Evolutionary conservation across 441 rosid species (phyloP), one percentile per base, ranked within the genome.

Genomic region (Populus hybrid): DNA sequence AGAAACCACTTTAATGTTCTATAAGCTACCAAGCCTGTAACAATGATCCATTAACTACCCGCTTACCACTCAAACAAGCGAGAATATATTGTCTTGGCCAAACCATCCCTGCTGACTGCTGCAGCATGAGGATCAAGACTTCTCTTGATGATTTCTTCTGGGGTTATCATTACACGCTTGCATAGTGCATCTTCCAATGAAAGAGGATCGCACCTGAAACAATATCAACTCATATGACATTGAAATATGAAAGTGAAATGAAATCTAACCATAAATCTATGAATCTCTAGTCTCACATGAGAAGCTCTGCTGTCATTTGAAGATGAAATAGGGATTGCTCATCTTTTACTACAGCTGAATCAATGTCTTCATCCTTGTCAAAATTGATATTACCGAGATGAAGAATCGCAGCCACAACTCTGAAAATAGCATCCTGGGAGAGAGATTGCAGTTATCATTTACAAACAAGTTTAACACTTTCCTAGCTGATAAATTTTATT

Each of bases 51-150:
- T 67, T 76, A 79, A 71, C 28, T 71, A 38, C 77, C 40, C 80
- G 71, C 76, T 82, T 81, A 92, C 99, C 99, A 95, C 73, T 93
- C 91, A 86, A 95, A 95, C 82, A 93, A 85, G 72, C 90, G 87
- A 78, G 98, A 88, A 83, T 95, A 95, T 86, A 93, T 85, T 38
- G 97, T 91, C 88, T 91, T 95, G 77, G 99, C 99, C 77, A 95
- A 86, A 77, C 97, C 96, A 83, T 95, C 99, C 84, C 99, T 87
- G 83, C 91, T 90, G 73, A 92, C 79, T 7, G 94, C 84, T 23
- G 99, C 99, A 40, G 87, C 92, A 77, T 53, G 78, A 77, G 94
- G 89, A 84, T 95, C 93, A 67, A 92, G 95, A 87, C 97, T 93
- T 87, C 77, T 93, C 83, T 87, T 88, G 70, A 95, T 95, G 78